Evolutionary conservation across 2,329 filamentous ascomycete species (phyloP), one percentile per base, ranked within the genome.

Genomic region (Claviceps pazoutovae): DNA sequence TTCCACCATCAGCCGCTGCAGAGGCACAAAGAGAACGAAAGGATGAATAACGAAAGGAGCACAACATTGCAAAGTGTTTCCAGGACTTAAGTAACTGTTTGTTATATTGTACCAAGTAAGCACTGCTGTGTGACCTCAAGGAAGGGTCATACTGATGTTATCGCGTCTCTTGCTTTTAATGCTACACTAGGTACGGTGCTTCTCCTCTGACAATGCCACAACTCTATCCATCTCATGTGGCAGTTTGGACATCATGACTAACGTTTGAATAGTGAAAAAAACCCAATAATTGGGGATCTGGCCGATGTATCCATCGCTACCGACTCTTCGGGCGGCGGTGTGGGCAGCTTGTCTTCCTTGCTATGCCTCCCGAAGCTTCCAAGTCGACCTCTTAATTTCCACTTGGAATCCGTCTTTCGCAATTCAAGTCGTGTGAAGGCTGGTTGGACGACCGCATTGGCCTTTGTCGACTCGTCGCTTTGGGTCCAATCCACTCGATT

Each of bases 401-500:
- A 76, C 46, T 71, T 68, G 0, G 75, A 77, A 39, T 75, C 73
- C 41, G 66, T 66, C 57, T 69, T 75, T 46, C 66, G 62, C 49
- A 75, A 59, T 56, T 68, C 51, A 51, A 66, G 61, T 4, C 59
- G 46, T 51, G 55, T 39, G 5, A 14, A 9, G 8, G 11, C 4
- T 13, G 45, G 19, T 21, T 43, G 14, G 14, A 51, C 17, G 39
- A 41, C 41, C 26, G 26, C 4, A 7, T 46, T 50, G 19, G 13
- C 26, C 16, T 39, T 43, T 7, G 46, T 57, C 56, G 58, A 48
- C 62, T 80, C 74, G 55, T 80, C 78, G 57, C 71, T 74, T 60
- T 82, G 78, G 34, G 75, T 74, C 79, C 79, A 82, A 61, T 82
- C 77, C 51, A 74, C 72, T 36, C 71, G 67, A 57, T 70, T 68